phyloP scores from a whole-genome alignment of 1,284 basidiomycete species.

The Tilletia setariae region DNA sequence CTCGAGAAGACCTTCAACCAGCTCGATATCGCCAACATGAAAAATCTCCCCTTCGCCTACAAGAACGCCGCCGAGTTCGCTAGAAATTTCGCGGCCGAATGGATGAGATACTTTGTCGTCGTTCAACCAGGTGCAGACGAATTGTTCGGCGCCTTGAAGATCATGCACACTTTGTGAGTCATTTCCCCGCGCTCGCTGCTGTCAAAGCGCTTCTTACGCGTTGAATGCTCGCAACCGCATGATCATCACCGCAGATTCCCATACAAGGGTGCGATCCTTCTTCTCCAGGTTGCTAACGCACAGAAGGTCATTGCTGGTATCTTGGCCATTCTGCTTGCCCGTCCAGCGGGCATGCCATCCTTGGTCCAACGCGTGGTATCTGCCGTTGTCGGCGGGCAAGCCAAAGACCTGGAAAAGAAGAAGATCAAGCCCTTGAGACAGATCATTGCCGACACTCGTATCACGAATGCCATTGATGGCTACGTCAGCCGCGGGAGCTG shows the following conservation, averaged over 20 bases:
- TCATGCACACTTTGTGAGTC: conserved; percentile 3
- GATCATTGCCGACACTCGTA: conserved; percentile 41
- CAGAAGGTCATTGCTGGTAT: conserved; percentile 48
- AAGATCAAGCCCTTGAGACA: conserved; percentile 42
- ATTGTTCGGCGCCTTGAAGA: not conserved
- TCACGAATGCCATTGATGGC: conserved; percentile 45
- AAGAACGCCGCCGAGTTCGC: conserved; percentile 30
- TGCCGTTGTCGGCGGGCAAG: conserved; percentile 41
- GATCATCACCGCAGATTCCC: conserved; percentile 26
- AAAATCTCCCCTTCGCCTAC: conserved; percentile 45
- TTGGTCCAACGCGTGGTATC: conserved; percentile 49
- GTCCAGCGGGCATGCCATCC: conserved; percentile 49
- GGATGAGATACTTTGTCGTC: conserved; percentile 7
- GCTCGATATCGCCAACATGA: conserved; percentile 42
- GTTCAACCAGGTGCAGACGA: conserved; percentile 6
- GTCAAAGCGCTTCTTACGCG: no score
- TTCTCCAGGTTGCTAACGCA: conserved; percentile 49
- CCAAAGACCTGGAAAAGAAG: conserved; percentile 41
- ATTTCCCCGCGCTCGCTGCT: no score
- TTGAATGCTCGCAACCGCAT: no score
- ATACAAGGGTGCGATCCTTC: conserved; percentile 53
- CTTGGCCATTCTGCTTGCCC: conserved; percentile 45
- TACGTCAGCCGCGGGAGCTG: conserved; percentile 46
- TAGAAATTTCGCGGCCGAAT: not conserved
- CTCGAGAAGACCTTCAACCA: conserved; percentile 39